Evolutionary conservation across 805 yeast species (phyloP), one percentile per base, ranked within the genome.

Genomic region (Candida caryicola): DNA sequence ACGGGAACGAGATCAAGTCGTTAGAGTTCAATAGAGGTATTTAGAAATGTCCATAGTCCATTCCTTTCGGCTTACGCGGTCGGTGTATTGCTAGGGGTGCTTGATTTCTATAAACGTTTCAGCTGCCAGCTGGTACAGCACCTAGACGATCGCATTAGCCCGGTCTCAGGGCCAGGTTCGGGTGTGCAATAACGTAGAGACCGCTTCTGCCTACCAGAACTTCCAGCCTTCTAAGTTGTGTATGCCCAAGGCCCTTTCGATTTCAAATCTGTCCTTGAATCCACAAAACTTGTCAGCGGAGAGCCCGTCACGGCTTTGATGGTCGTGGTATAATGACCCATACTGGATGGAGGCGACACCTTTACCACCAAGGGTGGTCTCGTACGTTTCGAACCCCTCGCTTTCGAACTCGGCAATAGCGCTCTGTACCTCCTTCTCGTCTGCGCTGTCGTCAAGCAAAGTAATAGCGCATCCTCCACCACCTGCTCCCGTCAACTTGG

Each of bases 401-500:
- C 51, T 44, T 2, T 55, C 56, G 34, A 76, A 71, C 40, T 61
- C 63, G 1, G 38, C 29, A 4, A 60, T 57, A 16, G 73, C 70
- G 3, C 62, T 55, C 8, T 66, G 58, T 5, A 76, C 56, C 3
- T 55, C 60, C 2, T 49, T 56, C 14, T 59, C 68, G 1, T 51
- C 49, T 1, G 59, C 62, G 2, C 65, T 69, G 29, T 74, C 79
- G 33, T 76, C 66, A 12, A 90, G 69, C 27, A 93, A 63, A 0
- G 98, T 93, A 39, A 93, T 83, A 8, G 98, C 95, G 69, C 99
- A 93, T 2, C 99, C 99, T 35, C 99, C 99, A 15, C 99, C 99
- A 25, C 99, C 99, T 0, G 99, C 99, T 29, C 99, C 99, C 0
- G 99, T 93, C 38, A 93, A 73, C 59, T 93, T 93, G 0, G 99